phyloP scores from a whole-genome alignment of 164 flowering plant genomes.

The Cinnamomum chago region DNA sequence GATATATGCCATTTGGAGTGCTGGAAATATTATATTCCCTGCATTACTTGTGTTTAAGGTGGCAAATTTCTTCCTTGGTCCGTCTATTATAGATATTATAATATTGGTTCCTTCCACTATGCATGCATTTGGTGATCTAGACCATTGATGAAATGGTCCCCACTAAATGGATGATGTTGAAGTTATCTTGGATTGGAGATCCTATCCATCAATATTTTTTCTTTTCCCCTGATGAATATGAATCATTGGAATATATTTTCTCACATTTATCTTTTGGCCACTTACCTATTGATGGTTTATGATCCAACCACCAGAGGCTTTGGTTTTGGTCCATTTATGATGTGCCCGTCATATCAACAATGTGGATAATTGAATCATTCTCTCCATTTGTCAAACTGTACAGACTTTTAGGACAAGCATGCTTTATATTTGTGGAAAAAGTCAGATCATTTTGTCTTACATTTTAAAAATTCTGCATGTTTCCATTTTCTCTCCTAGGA shows the following conservation, averaged over 20 bases:
- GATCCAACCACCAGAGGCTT: not conserved
- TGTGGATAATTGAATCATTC: not conserved
- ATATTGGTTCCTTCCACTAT: not conserved
- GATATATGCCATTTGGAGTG: conserved; percentile 13
- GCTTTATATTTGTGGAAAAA: too few relatives aligned
- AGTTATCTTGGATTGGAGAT: not conserved
- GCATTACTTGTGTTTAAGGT: conserved; percentile 16
- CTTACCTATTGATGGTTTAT: not conserved
- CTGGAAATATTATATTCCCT: conserved; percentile 9
- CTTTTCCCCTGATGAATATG: not conserved
- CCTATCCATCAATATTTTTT: not conserved
- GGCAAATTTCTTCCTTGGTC: not conserved
- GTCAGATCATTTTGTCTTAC: not conserved
- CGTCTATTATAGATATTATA: not conserved
- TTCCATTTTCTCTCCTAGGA: too few relatives aligned
- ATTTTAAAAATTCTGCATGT: not conserved
- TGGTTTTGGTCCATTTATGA: not conserved
- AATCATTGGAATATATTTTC: not conserved
- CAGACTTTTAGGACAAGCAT: not conserved
- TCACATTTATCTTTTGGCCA: not conserved
- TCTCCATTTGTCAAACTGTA: not conserved
- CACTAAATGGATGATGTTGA: not conserved
- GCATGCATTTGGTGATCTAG: not conserved
- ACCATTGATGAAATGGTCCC: not conserved
- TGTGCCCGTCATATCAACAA: not conserved